phyloP scores from a whole-genome alignment of 768 basidiomycete species.

The Clitopilus hobsonii region DNA sequence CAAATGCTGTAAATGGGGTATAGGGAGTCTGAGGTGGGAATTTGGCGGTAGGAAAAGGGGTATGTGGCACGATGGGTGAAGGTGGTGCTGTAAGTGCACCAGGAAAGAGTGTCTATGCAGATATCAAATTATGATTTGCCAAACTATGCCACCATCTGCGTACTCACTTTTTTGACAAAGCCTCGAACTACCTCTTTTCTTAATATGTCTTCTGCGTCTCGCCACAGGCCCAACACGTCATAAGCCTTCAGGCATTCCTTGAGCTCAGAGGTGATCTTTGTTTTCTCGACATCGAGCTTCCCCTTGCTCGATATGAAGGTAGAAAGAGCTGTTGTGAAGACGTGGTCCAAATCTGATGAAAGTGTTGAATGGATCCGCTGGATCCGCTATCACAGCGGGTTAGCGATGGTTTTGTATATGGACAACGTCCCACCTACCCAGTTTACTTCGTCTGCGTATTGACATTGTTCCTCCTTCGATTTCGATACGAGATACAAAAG shows the following conservation, averaged over 20 bases:
- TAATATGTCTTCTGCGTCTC: constrained; percentile 85
- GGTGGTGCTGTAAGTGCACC: constrained; percentile 64
- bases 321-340: constrained; percentile 63
- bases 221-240: constrained; percentile 75
- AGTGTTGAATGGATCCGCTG: constrained; percentile 81
- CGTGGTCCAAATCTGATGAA: constrained; percentile 79
- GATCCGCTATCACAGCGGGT: constrained; percentile 48
- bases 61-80: constrained; percentile 74
- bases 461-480: constrained; percentile 71
- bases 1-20: constrained; percentile 47
- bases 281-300: constrained; percentile 58
- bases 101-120: constrained; percentile 63
- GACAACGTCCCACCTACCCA: constrained; percentile 54
- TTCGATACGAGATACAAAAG: constrained; percentile 86
- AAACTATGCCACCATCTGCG: background rate
- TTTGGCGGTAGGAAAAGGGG: constrained; percentile 49
- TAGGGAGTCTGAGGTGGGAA: constrained; percentile 41
- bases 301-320: constrained; percentile 44
- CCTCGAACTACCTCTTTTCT: constrained; percentile 63
- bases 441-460: constrained; percentile 78
- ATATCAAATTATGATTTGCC: constrained; percentile 3
- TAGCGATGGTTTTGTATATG: background rate
- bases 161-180: constrained; percentile 73
- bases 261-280: constrained; percentile 59
- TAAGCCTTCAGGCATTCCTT: constrained; percentile 79